Base-by-base conservation (phyloP, 2,329 filamentous ascomycete genomes). In the Ophiostoma ulmi region DNA sequence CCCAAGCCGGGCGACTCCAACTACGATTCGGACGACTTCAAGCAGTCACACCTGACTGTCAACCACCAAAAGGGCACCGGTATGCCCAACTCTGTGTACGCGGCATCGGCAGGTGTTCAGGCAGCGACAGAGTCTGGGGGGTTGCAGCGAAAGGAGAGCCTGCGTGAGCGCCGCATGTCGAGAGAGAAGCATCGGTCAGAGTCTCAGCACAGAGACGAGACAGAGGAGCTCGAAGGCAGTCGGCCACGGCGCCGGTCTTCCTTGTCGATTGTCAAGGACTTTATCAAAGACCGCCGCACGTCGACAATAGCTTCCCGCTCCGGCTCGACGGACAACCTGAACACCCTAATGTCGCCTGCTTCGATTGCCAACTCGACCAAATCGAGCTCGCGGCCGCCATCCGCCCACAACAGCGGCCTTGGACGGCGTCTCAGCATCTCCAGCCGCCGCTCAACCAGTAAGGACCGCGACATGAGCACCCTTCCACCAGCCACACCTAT, bases 341-440 rank as follows among this genome's bases (percentile, higher is more conserved):
- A 72, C 69, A 72, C 76, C 35, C 63, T 73, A 1, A 52, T 44
- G 72, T 76, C 78, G 69, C 76, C 73, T 20, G 70, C 71, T 1
- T 75, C 75, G 71, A 73, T 68, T 69, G 72, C 73, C 61, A 78
- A 76, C 8, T 74, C 79, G 6, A 79, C 80, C 10, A 81, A 80
- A 70, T 84, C 81, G 31, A 82, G 84, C 0, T 82, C 79, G n/a
- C 81, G 82, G 61, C 83, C 81, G 5, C 82, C 82, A 75, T 84
- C 83, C 70, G 77, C 79, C 65, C 82, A 84, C 75, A 81, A 83
- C 76, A 79, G 79, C 77, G 87, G 79, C 76, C 85, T 81, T 83
- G 85, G 78, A 76, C 87, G 78, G 75, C 92, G 82, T 78, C 84
- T 82, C 81, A 95, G 83, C 81, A 91, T 85, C 80, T 90, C 82